These are phyloP conservation scores for Phytophthora cactorum DNA, from an alignment of 352 stramenopile species.

Conservation along the genomic window DNA sequence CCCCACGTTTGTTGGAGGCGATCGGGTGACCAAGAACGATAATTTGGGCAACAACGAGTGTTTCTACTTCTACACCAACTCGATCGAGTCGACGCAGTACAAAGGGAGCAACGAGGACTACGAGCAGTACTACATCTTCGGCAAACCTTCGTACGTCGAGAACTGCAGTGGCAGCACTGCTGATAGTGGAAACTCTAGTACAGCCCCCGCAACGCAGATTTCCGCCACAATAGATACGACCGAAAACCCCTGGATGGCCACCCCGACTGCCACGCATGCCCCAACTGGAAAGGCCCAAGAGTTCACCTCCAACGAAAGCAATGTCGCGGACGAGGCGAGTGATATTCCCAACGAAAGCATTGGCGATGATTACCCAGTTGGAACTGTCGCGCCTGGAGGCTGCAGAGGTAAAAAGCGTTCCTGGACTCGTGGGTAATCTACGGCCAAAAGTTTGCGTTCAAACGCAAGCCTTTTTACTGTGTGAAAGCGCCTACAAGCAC, in stretches of 20 bases:
- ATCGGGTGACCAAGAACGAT: conserved; percentile 57
- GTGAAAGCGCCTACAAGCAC: neutral
- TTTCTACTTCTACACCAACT: conserved; percentile 69
- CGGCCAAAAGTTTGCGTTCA: too few species aligned
- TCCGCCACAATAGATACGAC: neutral
- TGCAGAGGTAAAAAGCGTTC: conserved; percentile 22
- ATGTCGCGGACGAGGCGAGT: neutral
- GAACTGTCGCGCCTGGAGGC: conserved; percentile 15
- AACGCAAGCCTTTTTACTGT: neutral
- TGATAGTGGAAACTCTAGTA: conserved; percentile 19
- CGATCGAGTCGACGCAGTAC: conserved; percentile 46
- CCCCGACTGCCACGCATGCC: conserved; percentile 7
- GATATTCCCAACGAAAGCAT: conserved; percentile 2
- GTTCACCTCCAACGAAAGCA: neutral
- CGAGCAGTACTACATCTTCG: conserved; percentile 56
- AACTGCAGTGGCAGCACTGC: conserved; percentile 39
- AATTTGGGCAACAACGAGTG: conserved; percentile 46
- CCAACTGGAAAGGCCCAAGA: conserved; percentile 7
- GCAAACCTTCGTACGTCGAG: conserved; percentile 50
- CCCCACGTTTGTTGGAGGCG: conserved; percentile 54
- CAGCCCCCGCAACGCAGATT: neutral
- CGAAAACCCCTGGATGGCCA: neutral
- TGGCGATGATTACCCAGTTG: conserved; percentile 5
- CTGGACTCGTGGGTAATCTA: conserved; percentile 6
- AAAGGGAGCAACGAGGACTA: conserved; percentile 58